Evolutionary conservation across 2,329 filamentous ascomycete genomes (phyloP).

Genomic region (Grosmannia clavigera): DNA sequence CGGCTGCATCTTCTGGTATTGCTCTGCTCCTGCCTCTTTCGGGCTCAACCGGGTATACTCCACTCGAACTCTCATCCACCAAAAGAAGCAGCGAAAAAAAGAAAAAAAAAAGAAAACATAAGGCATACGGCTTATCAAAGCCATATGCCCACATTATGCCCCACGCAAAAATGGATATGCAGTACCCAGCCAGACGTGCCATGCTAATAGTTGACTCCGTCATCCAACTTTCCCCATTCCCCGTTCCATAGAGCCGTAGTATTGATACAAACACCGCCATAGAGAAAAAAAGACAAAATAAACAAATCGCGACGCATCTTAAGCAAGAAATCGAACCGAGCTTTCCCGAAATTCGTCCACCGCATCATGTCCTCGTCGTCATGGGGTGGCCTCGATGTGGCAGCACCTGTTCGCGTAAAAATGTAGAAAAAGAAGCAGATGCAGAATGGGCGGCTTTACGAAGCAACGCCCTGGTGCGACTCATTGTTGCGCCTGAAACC

Average conservation of each 20-base stretch:
- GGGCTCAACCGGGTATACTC: background rate
- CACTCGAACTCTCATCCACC: too few species aligned
- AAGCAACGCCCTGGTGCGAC: constrained; percentile 3
- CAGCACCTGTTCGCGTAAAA: background rate
- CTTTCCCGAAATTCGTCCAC: background rate
- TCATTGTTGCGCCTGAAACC: constrained; percentile 9
- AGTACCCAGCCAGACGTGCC: background rate
- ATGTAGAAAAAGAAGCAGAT: background rate
- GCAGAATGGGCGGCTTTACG: background rate
- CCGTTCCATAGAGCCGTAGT: background rate
- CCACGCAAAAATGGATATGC: background rate
- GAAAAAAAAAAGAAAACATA: too few species aligned
- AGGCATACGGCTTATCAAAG: background rate
- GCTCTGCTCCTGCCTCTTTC: background rate
- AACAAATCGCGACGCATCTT: background rate
- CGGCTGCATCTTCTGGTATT: background rate
- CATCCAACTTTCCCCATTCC: background rate
- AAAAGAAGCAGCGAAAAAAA: too few species aligned
- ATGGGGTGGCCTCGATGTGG: background rate
- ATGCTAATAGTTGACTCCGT: background rate
- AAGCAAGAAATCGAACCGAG: background rate
- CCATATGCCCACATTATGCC: background rate
- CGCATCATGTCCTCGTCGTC: background rate
- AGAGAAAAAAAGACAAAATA: background rate
- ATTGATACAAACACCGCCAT: background rate